A percentile compares a stretch with the other conserved stretches of the same genome.
phyloP scores from a whole-genome alignment of 2,329 filamentous ascomycete genomes.

The Aspergillus brunneoviolaceus region DNA sequence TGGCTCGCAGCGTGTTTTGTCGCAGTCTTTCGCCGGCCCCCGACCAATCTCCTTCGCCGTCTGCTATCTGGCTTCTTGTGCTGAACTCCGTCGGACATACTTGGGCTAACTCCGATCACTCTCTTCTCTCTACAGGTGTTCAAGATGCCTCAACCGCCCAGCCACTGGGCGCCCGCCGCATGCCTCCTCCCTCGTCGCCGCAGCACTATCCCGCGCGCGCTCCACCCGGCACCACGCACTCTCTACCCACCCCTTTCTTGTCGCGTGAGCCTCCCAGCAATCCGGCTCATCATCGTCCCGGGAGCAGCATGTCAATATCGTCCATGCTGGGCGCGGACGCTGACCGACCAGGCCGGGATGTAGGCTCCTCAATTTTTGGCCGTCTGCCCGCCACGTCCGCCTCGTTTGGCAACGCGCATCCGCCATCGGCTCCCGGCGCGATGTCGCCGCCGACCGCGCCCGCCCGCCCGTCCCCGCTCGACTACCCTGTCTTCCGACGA shows the following conservation, averaged over 20 bases:
- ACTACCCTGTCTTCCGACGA: conserved; percentile 63
- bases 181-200: conserved; percentile 54
- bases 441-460: conserved; percentile 47
- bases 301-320: conserved; percentile 72
- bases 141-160: conserved; percentile 35
- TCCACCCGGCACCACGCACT: conserved; percentile 41
- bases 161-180: conserved; percentile 43
- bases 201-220: conserved; percentile 47
- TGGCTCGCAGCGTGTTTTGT: neutral
- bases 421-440: conserved; percentile 34
- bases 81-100: neutral
- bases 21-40: neutral
- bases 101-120: conserved; percentile 14
- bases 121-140: conserved; percentile 20
- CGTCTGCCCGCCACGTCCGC: conserved; percentile 42
- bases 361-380: conserved; percentile 48
- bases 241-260: conserved; percentile 40
- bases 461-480: conserved; percentile 50
- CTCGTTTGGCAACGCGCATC: conserved; percentile 33
- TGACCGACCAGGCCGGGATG: conserved; percentile 48
- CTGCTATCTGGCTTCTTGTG: neutral
- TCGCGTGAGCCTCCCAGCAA: conserved; percentile 57
- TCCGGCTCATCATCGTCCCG: conserved; percentile 55
- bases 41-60: neutral
- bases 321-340: conserved; percentile 63